Evolutionary conservation across 805 yeast genomes (phyloP), one percentile per base, ranked within the genome.

Genomic region (Starmerella lactis-condensi): DNA sequence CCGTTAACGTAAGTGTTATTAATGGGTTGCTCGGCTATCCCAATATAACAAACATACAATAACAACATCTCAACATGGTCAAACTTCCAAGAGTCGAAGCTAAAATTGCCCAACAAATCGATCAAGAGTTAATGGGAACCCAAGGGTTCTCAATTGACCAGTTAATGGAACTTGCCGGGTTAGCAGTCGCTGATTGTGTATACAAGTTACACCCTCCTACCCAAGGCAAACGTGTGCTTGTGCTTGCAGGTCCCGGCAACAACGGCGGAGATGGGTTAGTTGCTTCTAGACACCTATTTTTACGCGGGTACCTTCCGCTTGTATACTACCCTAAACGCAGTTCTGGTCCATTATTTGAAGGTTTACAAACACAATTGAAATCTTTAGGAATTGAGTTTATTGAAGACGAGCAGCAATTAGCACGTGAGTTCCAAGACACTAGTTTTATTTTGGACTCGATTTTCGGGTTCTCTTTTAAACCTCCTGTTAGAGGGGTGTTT

Each of bases 191-290:
- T 4, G 78, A 81, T 45, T 78, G 92, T 1, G 65, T 83, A 3
- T 70, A 67, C 46, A 65, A 61, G 30, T 62, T 71, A 22, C 78
- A 65, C 42, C 91, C 92, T 2, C 71, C 71, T 1, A 26, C 33
- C 6, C 34, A 49, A 9, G 58, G 57, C 27, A 57, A 52, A 8
- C 12, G 14, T 6, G 72, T 82, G 1, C 56, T 83, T 25, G 65
- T 89, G 1, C 58, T 89, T 4, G 81, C 74, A 8, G 98, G 98
- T 0, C 96, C 96, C 0, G 98, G 98, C 1, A 89, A 89, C 48
- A 89, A 89, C 48, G 85, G 64, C 2, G 98, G 96, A 2, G 98
- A 89, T 54, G 98, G 96, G 0, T 57, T 89, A 10, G 98, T 89
- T 2, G 92, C 94, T 18, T 93, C 95, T 1, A 63, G 98, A 26